These are phyloP conservation scores for Malus orientalis DNA, from an alignment of 306 rosid genomes.

Conservation along the genomic window DNA sequence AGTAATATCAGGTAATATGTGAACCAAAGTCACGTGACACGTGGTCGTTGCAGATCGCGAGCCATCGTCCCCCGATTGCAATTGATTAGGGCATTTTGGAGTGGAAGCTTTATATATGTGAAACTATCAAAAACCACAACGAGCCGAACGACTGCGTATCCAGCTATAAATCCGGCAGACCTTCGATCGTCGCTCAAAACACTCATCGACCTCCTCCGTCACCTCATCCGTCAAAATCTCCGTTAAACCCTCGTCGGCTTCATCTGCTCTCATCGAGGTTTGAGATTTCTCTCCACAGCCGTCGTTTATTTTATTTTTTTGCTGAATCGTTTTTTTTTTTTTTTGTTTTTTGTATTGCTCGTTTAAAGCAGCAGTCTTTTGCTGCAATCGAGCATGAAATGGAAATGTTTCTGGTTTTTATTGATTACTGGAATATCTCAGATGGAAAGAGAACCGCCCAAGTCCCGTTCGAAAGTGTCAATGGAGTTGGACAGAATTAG, in stretches of 20 bases:
- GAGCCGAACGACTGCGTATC: constrained; percentile 5
- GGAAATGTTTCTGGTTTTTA: background rate
- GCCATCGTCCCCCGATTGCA: no score
- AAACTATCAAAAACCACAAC: background rate
- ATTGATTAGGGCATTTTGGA: background rate
- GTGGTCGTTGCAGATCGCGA: no score
- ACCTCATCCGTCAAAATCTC: background rate
- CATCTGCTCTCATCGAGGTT: background rate
- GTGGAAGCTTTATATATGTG: background rate
- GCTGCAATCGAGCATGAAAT: background rate
- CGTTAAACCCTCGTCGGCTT: background rate
- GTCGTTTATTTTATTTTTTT: background rate
- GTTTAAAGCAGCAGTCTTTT: background rate
- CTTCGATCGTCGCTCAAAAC: background rate
- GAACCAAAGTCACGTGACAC: no score
- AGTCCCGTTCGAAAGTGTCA: constrained; percentile 20
- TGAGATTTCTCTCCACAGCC: background rate
- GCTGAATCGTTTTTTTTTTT: background rate
- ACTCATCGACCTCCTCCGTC: background rate
- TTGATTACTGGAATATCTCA: background rate
- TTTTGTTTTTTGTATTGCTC: no score
- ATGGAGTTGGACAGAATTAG: constrained; percentile 42
- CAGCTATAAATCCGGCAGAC: background rate
- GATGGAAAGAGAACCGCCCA: background rate
- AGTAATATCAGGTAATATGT: no score